A percentile compares a stretch with the other conserved stretches of the same genome.
These are phyloP conservation scores for Plantago elongata DNA, from an alignment of 257 asterid genomes.

Conservation along the genomic window DNA sequence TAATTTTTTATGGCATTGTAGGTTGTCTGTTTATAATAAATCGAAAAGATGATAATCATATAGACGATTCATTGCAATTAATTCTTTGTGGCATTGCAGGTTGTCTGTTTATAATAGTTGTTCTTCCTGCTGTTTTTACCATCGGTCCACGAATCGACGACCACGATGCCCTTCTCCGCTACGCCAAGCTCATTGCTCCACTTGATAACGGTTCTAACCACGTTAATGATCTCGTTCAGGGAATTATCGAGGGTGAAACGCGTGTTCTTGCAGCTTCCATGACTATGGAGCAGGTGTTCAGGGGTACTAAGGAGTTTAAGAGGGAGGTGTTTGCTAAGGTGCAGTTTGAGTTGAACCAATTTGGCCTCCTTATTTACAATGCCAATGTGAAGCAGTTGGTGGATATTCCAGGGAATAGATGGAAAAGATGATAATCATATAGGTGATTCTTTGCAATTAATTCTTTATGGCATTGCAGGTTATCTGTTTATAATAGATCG, in stretches of 20 bases:
- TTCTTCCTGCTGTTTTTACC: conserved; percentile 75
- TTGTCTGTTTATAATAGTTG: no score
- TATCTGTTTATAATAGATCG: no score
- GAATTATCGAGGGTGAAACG: conserved; percentile 74
- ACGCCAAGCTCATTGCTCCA: conserved; percentile 59
- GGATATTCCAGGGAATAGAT: conserved; percentile 56
- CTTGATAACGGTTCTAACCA: conserved; percentile 58
- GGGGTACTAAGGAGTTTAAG: conserved; percentile 60
- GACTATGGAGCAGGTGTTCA: conserved; percentile 66
- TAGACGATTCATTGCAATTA: no score
- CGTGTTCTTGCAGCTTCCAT: conserved; percentile 63
- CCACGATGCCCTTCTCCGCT: conserved; percentile 35
- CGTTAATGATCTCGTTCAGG: conserved; percentile 55
- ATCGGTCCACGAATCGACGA: conserved; percentile 55
- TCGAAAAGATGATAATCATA: no score
- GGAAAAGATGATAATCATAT: no score
- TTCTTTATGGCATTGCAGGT: no score
- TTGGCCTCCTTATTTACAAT: conserved; percentile 55
- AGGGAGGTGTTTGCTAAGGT: conserved; percentile 58
- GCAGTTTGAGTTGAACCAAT: conserved; percentile 58
- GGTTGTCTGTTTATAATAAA: no score
- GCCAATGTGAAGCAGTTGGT: conserved; percentile 72
- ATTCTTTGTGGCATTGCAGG: no score
- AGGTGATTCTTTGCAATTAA: no score
- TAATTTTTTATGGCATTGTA: no score